Evolutionary conservation across 2,329 filamentous ascomycete genomes (phyloP), one percentile per base, ranked within the genome.

Genomic region (Nakataea oryzae): DNA sequence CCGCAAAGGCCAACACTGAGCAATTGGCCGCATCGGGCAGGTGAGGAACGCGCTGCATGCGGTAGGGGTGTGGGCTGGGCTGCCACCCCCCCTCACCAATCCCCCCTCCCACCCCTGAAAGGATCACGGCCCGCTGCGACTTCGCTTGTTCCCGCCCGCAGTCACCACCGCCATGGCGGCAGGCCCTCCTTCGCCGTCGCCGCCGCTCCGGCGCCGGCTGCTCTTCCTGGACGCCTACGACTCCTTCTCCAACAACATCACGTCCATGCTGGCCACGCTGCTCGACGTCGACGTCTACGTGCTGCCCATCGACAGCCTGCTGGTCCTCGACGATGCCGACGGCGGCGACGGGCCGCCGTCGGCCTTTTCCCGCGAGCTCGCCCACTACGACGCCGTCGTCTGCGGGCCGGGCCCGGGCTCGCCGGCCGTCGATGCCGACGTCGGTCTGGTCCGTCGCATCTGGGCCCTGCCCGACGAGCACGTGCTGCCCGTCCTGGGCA

Each of bases 201-300:
- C 17, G 56, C 17, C 27, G 26, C 62, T 12, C 5, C 62, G 63
- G 24, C 65, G 61, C 13, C 61, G 78, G 64, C 88, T 97, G 65
- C 84, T 97, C 65, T 96, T 96, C 75, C 81, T 99, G 67, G 95
- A 97, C 74, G 93, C 93, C 65, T 96, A 96, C 75, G 95, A 99
- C 77, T 97, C 93, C 55, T 99, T 97, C 75, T 91, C 92, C 62
- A 93, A 96, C 76, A 97, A 97, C 76, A 95, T 97, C 69, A 86
- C 96, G 61, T 87, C 90, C 7, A 83, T 96, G 41, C 81, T 97
- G 58, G 83, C 88, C 67, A 85, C 87, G 4, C 80, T 85, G 3
- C 80, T 96, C 11, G 76, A 81, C 63, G 88, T 84, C 26, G 79
- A 86, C 21, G 87, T 96, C 41, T 83, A 83, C 57, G 83, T 89